phyloP scores from a whole-genome alignment of 345 rosid species.

The Aethionema arabicum region DNA sequence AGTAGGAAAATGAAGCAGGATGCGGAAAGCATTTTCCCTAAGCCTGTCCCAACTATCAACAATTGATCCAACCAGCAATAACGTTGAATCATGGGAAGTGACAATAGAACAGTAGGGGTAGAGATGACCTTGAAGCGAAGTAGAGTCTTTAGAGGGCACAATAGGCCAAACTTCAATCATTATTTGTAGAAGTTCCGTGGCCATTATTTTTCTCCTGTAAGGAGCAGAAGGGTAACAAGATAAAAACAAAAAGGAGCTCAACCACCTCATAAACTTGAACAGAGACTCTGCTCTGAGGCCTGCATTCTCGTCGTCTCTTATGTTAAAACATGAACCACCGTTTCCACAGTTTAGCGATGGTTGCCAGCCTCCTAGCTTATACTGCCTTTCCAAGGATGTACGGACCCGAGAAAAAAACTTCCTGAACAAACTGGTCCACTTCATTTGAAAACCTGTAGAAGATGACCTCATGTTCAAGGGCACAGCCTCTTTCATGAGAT shows the following conservation, averaged over 20 bases:
- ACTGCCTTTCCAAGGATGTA: conserved; percentile 87
- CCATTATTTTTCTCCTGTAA: conserved; percentile 92
- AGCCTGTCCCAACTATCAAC: conserved; percentile 98
- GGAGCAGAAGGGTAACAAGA: conserved; percentile 98
- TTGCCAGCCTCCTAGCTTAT: conserved; percentile 70
- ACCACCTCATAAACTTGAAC: conserved; percentile 86
- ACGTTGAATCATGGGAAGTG: conserved; percentile 73
- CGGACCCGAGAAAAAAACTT: conserved; percentile 88
- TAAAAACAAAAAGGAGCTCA: conserved; percentile 72
- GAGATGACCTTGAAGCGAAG: conserved; percentile 49
- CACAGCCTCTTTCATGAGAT: conserved; percentile 70
- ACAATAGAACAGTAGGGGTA: conserved; percentile 64
- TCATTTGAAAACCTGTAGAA: conserved; percentile 96
- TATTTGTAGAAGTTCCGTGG: conserved; percentile 78
- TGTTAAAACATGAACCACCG: conserved; percentile 29
- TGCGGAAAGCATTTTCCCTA: conserved; percentile 84
- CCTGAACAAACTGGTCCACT: conserved; percentile 90
- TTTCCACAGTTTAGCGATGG: conserved; percentile 40
- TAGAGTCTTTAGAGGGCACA: conserved; percentile 45
- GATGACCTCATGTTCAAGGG: conserved; percentile 97
- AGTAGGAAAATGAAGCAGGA: conserved; percentile 79
- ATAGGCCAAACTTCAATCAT: conserved; percentile 87
- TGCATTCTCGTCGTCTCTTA: conserved; percentile 39
- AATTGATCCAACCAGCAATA: conserved; percentile 79
- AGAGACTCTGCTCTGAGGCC: conserved; percentile 62